Percentiles rank a stretch among this genome's conserved stretches.
phyloP scores from a whole-genome alignment of 2,329 filamentous ascomycete genomes.

The Didymella keratinophila region DNA sequence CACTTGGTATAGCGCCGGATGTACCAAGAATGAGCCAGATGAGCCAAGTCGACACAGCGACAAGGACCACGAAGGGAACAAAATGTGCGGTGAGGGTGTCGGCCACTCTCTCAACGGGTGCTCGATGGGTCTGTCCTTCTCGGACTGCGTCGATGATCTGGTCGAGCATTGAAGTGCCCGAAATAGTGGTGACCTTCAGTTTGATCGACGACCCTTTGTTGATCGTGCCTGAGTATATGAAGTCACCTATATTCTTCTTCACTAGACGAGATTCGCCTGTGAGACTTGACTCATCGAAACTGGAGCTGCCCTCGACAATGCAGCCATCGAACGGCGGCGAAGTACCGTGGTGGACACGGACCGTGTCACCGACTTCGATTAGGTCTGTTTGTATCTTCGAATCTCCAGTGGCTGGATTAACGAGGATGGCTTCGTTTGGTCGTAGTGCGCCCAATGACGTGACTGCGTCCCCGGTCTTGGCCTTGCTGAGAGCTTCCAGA shows the following conservation, averaged over 20 bases:
- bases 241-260: conserved; percentile 68
- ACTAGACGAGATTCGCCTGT: conserved; percentile 79
- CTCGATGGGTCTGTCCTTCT: conserved; percentile 78
- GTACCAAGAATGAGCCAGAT: conserved; percentile 73
- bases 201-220: conserved; percentile 72
- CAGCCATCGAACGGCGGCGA: conserved; percentile 86
- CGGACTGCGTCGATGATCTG: conserved; percentile 79
- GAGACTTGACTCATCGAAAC: conserved; percentile 89
- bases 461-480: conserved; percentile 86
- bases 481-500: conserved; percentile 90
- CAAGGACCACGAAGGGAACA: conserved; percentile 73
- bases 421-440: conserved; percentile 76
- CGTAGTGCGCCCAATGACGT: conserved; percentile 79
- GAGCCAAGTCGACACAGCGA: conserved; percentile 75
- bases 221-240: conserved; percentile 76
- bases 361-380: conserved; percentile 62
- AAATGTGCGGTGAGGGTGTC: conserved; percentile 79
- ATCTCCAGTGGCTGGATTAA: conserved; percentile 57
- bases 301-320: conserved; percentile 64
- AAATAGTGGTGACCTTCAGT: conserved; percentile 68
- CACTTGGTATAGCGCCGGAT: conserved; percentile 62
- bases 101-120: conserved; percentile 77
- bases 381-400: conserved; percentile 68
- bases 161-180: conserved; percentile 78
- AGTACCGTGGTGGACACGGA: conserved; percentile 78